Conservation (phyloP, 306 rosid genomes). For the Pterocarpus santalinus region DNA sequence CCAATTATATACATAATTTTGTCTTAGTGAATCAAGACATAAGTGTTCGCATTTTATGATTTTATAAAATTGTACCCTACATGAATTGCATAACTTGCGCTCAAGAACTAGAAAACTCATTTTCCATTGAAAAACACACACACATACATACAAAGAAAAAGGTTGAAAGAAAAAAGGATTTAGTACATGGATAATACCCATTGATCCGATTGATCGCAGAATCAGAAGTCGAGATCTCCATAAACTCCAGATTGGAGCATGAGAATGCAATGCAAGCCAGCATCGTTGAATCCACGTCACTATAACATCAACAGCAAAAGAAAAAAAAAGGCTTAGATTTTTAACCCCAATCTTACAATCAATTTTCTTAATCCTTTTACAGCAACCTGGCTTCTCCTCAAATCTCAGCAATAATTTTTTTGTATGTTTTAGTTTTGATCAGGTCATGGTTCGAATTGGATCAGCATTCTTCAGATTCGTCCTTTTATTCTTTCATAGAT, state of each 20-base stretch:
- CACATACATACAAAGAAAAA: background rate
- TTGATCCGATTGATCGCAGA: slow-evolving; percentile 70
- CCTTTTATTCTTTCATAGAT: slow-evolving; percentile 1
- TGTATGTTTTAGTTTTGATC: background rate
- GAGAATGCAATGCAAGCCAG: slow-evolving; percentile 84
- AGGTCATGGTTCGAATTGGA: slow-evolving; percentile 10
- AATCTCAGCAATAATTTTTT: background rate
- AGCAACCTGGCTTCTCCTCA: background rate
- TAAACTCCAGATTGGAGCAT: slow-evolving; percentile 74
- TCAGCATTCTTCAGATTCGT: background rate
- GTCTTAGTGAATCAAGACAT: no score
- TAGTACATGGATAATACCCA: slow-evolving; percentile 54
- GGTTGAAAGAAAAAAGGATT: background rate
- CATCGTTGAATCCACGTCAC: slow-evolving; percentile 81
- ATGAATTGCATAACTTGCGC: background rate
- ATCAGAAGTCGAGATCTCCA: slow-evolving; percentile 66
- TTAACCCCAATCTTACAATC: background rate
- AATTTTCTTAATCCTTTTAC: background rate
- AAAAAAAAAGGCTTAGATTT: background rate
- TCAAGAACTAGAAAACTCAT: background rate
- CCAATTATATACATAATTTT: background rate
- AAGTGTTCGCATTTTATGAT: background rate
- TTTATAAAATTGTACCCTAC: background rate
- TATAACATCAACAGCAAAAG: slow-evolving; percentile 38
- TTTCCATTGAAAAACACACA: background rate